Conservation (phyloP, 1,284 basidiomycete species). For the Peniophora sp. region DNA sequence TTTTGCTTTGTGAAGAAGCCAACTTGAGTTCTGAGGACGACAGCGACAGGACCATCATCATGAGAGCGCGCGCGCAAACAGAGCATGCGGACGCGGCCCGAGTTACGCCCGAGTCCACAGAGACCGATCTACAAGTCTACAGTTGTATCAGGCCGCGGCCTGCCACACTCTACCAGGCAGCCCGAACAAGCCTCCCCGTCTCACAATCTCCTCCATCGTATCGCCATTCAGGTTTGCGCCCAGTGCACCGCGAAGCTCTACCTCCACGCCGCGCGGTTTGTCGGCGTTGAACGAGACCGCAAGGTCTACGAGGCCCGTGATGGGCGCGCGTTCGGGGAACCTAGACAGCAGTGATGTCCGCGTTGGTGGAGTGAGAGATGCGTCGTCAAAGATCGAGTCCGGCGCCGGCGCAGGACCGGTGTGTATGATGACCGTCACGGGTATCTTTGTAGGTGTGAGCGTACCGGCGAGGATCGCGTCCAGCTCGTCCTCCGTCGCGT, state of each 20-base stretch:
- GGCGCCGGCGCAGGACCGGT: constrained; percentile 19
- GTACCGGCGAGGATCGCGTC: constrained; percentile 48
- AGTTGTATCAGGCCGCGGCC: constrained; percentile 11
- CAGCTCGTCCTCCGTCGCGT: constrained; percentile 44
- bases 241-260: constrained; percentile 50
- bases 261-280: constrained; percentile 39
- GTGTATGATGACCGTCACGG: constrained; percentile 51
- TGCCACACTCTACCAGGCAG: constrained; percentile 29
- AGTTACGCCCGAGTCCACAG: not conserved
- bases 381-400: constrained; percentile 36
- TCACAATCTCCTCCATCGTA: constrained; percentile 40
- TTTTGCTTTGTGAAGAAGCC: too few species aligned
- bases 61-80: too few species aligned
- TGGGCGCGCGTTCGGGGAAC: constrained; percentile 50
- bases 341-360: constrained; percentile 36
- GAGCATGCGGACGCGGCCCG: too few species aligned
- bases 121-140: constrained; percentile 1
- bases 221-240: constrained; percentile 42
- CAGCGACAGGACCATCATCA: too few species aligned
- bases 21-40: too few species aligned
- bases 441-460: constrained; percentile 44
- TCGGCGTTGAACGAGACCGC: constrained; percentile 43
- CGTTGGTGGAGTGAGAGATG: constrained; percentile 25
- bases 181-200: constrained; percentile 27
- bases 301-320: constrained; percentile 52